Evolutionary conservation across 768 basidiomycete species (phyloP).

Genomic region (Chiua virens): DNA sequence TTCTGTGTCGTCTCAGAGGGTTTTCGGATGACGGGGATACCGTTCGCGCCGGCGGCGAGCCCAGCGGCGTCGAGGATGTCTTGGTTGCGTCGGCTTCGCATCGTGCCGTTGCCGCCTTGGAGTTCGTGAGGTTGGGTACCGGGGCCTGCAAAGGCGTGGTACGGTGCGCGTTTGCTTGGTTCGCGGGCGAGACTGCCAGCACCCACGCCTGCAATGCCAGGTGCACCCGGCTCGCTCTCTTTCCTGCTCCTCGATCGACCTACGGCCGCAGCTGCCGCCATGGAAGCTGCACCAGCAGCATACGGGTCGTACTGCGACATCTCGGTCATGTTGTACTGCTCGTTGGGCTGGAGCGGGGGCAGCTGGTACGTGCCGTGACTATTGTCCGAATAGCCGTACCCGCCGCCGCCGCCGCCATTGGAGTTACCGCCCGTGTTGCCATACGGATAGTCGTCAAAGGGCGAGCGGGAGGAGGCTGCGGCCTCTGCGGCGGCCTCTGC

Average conservation of each 20-base stretch:
- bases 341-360: slow-evolving; percentile 41
- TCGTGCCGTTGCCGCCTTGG: slow-evolving; percentile 9
- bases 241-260: slow-evolving; percentile 26
- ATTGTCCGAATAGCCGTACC: slow-evolving; percentile 46
- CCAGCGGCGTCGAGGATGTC: slow-evolving; percentile 32
- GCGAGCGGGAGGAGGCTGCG: slow-evolving; percentile 48
- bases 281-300: slow-evolving; percentile 18
- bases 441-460: slow-evolving; percentile 48
- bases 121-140: slow-evolving; percentile 20
- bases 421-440: slow-evolving; percentile 21
- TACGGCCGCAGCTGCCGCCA: slow-evolving; percentile 21
- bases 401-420: slow-evolving; percentile 18
- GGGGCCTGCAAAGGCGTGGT: slow-evolving; percentile 40
- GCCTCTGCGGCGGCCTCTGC: slow-evolving; percentile 70
- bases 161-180: slow-evolving; percentile 33
- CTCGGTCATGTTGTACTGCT: slow-evolving; percentile 55
- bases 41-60: too few relatives aligned
- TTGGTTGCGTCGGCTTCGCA: slow-evolving; percentile 23
- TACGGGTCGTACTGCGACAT: slow-evolving; percentile 41
- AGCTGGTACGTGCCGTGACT: slow-evolving; percentile 60
- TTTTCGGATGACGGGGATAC: slow-evolving; percentile 20
- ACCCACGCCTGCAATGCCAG: slow-evolving; percentile 41
- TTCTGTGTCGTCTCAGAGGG: slow-evolving; percentile 29
- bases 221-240: slow-evolving; percentile 34
- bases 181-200: slow-evolving; percentile 30